Evolutionary conservation across 305 asterid species (phyloP).

Genomic region (Fraxinus dipetala): DNA sequence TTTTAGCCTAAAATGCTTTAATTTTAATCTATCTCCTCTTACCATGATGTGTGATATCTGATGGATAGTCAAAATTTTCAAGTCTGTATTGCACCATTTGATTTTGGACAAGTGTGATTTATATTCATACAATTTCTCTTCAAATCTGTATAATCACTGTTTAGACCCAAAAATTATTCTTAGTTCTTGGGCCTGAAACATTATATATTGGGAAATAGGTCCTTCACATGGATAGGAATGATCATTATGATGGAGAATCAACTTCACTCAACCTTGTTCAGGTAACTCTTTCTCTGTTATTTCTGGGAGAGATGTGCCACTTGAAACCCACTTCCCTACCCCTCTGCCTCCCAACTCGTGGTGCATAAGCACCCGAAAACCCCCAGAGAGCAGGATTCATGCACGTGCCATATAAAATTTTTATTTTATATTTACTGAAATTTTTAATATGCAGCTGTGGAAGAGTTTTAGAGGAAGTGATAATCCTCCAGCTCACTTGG

Average conservation of each 20-base stretch:
- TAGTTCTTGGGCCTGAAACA: conserved; percentile 13
- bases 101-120: background rate
- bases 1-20: background rate
- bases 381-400: background rate
- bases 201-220: conserved; percentile 52
- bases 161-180: background rate
- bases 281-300: conserved; percentile 27
- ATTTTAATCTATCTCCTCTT: too few relatives aligned
- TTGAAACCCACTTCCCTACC: background rate
- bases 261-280: conserved; percentile 62
- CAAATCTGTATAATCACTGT: background rate
- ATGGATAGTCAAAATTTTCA: background rate
- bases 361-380: background rate
- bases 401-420: background rate
- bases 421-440: conserved; percentile 2
- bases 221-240: conserved; percentile 96
- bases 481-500: conserved; percentile 76
- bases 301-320: conserved; percentile 5
- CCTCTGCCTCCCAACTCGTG: background rate
- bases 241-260: conserved; percentile 90
- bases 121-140: background rate
- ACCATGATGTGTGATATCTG: background rate
- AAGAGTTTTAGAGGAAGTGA: conserved; percentile 91
- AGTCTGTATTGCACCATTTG: background rate
- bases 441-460: conserved; percentile 57